phyloP scores from a whole-genome alignment of 2,329 filamentous ascomycete species.

The Calonectria honghensis region DNA sequence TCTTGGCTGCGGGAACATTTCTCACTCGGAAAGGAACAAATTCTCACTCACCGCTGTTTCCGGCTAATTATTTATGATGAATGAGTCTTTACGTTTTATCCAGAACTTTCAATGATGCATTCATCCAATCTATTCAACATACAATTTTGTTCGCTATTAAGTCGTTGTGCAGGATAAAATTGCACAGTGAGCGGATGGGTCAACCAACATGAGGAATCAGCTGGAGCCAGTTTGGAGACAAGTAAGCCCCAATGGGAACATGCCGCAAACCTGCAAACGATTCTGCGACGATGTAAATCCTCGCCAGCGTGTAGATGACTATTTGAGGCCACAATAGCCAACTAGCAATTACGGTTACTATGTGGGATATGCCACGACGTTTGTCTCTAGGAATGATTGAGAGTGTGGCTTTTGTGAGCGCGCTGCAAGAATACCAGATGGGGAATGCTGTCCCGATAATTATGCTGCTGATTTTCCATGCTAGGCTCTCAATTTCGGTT shows the following conservation, averaged over 20 bases:
- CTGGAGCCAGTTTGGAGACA: not conserved
- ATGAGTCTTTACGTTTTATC: not conserved
- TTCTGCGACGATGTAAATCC: too few species aligned
- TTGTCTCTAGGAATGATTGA: too few species aligned
- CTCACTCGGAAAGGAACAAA: not conserved
- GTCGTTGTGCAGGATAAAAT: not conserved
- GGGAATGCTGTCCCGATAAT: too few species aligned
- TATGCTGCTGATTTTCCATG: too few species aligned
- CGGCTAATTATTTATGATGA: not conserved
- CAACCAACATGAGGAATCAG: not conserved
- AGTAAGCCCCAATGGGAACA: not conserved
- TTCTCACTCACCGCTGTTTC: not conserved
- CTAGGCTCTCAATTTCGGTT: too few species aligned
- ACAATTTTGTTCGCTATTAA: not conserved
- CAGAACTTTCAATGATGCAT: not conserved
- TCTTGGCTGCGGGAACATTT: not conserved
- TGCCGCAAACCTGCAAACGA: not conserved
- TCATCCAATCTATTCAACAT: not conserved
- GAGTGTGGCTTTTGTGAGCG: too few species aligned
- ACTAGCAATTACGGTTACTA: too few species aligned
- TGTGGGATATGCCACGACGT: too few species aligned
- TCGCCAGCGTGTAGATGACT: too few species aligned
- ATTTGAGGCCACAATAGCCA: too few species aligned
- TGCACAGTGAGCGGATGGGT: too few species aligned
- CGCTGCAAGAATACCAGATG: too few species aligned